Evolutionary conservation across 208 protist genomes (phyloP), one percentile per base, ranked within the genome.

Genomic region (Borovskyia barvae): DNA sequence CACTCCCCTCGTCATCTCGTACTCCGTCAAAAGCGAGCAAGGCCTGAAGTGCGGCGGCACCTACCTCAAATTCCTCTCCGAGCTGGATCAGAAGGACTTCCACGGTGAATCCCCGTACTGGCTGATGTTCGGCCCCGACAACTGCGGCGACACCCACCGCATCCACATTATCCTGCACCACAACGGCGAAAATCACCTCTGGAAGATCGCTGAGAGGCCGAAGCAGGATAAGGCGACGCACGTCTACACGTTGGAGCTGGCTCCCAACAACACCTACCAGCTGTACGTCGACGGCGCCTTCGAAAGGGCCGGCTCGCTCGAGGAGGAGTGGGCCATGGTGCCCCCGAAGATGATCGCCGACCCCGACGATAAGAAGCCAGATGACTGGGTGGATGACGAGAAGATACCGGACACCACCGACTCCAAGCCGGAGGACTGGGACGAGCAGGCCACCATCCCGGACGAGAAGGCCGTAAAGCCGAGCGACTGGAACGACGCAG

Each of bases 121-220:
- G 65, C 90, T 98, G 42, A 98, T 98, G 96, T 98, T 98, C 64
- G 97, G 96, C 50, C 95, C 96, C 37, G 97, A 99, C 80, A 75
- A 87, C 47, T 99, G 96, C 58, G 95, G 95, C 49, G 11, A 30
- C 15, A 68, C 17, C 7, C 88, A 79, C 35, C 84, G 82, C 56
- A 64, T 97, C 26, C 95, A 98, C 75, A 77, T 97, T 36, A 98
- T 99, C 75, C 80, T 98, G 32, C 81, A 87, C 63, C 91, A 98
- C 82, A 94, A 98, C 14, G 96, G 92, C 33, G 73, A 77, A 50
- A 98, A 98, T 72, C 64, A 85, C 42, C 65, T 93, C 47, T 93
- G 88, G 79, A 97, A 93, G 58, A 82, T 79, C 47, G 51, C 57
- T 25, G 35, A 85, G n/a, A 37, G 17, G 20, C 73, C 60, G 36